Evolutionary conservation across 257 asterid genomes (phyloP).

Genomic region (Anisodus tanguticus): DNA sequence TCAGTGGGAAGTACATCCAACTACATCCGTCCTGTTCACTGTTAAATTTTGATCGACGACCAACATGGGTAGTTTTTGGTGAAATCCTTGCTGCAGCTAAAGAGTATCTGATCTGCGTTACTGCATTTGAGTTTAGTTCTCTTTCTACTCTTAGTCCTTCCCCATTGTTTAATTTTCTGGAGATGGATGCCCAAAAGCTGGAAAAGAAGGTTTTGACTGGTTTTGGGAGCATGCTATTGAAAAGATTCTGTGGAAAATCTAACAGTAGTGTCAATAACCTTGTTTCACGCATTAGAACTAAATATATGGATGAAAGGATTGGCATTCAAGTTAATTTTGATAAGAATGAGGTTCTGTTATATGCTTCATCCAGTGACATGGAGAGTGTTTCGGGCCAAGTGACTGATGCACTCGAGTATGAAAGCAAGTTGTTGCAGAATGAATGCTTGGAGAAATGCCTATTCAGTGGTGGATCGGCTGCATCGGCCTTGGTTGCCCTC

Average conservation of each 20-base stretch:
- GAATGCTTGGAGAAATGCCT: conserved; percentile 81
- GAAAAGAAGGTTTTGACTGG: conserved; percentile 64
- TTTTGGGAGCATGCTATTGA: conserved; percentile 62
- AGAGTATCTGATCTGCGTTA: conserved; percentile 82
- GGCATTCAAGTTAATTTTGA: conserved; percentile 73
- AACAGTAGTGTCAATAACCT: conserved; percentile 52
- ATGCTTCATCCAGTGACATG: conserved; percentile 73
- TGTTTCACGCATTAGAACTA: conserved; percentile 63
- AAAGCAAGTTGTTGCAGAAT: conserved; percentile 59
- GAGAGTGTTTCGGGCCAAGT: conserved; percentile 58
- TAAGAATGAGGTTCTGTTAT: conserved; percentile 61
- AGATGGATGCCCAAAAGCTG: conserved; percentile 65
- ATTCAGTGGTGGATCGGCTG: conserved; percentile 56
- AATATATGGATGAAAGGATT: conserved; percentile 65
- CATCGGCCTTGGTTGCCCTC: conserved; percentile 60
- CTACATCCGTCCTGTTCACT: conserved; percentile 91
- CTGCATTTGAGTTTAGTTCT: conserved; percentile 60
- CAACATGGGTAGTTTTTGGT: conserved; percentile 85
- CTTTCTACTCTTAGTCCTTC: conserved; percentile 64
- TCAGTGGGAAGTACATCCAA: conserved; percentile 68
- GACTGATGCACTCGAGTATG: conserved; percentile 60
- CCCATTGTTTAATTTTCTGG: conserved; percentile 61
- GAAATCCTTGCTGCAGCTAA: conserved; percentile 70
- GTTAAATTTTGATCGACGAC: conserved; percentile 71
- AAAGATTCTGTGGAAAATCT: conserved; percentile 81